Evolutionary conservation across 2,329 filamentous ascomycete species (phyloP), one percentile per base, ranked within the genome.

Genomic region (Fusarium sp.): DNA sequence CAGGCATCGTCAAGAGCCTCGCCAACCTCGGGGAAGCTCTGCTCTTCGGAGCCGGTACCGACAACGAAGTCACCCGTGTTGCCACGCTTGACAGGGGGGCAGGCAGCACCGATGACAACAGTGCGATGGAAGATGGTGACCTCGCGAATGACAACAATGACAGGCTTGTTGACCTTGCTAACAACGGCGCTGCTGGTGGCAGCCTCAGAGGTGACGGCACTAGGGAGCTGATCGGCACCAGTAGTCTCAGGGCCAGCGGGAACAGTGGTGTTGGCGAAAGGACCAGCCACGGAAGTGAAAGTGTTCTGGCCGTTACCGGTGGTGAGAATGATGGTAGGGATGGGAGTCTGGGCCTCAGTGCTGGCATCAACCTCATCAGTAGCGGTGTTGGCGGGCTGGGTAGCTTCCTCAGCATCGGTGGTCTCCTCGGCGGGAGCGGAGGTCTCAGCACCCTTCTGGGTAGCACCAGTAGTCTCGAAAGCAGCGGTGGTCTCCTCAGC

Each of bases 51-150:
- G 7, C 59, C 70, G 21, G 56, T 56, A 21, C 70, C 72, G 34
- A 74, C 72, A 20, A 67, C 44, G 59, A 49, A 74, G 39, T 62
- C 60, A 20, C 72, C 72, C 44, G 56, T 61, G 39, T 34, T 56
- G 14, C 55, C 58, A 28, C 57, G 42, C 59, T 67, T 67, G 52
- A 74, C 72, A 36, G 55, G 55, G n/a, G 72, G 72, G 66, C 72
- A 74, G 48, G 69, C 69, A 28, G 65, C 71, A 62, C 72, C 72
- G 34, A 74, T 66, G 21, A 70, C 67, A 17, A 69, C 30, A 10
- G 57, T 67, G 46, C 61, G 61, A 59, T 69, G 62, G 67, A 72
- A 72, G 56, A 72, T 56, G 46, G 69, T 72, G 30, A 69, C 60
- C 24, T 72, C 61, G 4, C 62, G 65, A 40, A 72, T 70, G 42